A percentile compares a stretch with the other conserved stretches of the same genome.
These are phyloP conservation scores for Sphaerosporella brunnea DNA, from an alignment of 495 filamentous ascomycete genomes.

Conservation along the genomic window DNA sequence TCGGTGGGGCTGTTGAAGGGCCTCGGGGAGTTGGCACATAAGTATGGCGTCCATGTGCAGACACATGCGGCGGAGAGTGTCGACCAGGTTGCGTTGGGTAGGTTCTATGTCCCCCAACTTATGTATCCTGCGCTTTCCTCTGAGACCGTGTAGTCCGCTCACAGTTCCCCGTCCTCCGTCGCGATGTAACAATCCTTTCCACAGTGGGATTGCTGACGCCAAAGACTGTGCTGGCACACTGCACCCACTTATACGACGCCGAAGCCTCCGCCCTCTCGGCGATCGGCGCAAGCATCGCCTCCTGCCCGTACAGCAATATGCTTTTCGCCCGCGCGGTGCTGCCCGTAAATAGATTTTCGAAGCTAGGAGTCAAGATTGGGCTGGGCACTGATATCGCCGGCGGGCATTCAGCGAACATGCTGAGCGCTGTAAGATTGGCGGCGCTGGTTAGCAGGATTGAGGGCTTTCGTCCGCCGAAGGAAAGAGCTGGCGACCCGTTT, in stretches of 20 bases:
- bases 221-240: conserved; percentile 46
- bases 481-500: not conserved
- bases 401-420: conserved; percentile 41
- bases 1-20: conserved; percentile 34
- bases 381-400: conserved; percentile 51
- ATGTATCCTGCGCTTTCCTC: no score
- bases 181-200: conserved; percentile 39
- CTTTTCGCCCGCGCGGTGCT: conserved; percentile 43
- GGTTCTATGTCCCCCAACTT: no score
- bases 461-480: not conserved
- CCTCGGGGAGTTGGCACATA: conserved; percentile 34
- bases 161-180: conserved; percentile 26
- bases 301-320: conserved; percentile 48
- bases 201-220: conserved; percentile 35
- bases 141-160: not conserved
- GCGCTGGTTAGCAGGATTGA: conserved; percentile 1
- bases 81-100: conserved; percentile 17
- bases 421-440: conserved; percentile 5
- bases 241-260: conserved; percentile 38
- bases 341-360: conserved; percentile 38
- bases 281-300: conserved; percentile 40
- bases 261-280: conserved; percentile 34
- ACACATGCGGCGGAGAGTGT: conserved; percentile 21
- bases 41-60: conserved; percentile 15
- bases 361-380: conserved; percentile 45